A percentile compares a stretch with the other conserved stretches of the same genome.
Conservation (phyloP, 176 grass and related monocot genomes). For the Lolium rigidum region DNA sequence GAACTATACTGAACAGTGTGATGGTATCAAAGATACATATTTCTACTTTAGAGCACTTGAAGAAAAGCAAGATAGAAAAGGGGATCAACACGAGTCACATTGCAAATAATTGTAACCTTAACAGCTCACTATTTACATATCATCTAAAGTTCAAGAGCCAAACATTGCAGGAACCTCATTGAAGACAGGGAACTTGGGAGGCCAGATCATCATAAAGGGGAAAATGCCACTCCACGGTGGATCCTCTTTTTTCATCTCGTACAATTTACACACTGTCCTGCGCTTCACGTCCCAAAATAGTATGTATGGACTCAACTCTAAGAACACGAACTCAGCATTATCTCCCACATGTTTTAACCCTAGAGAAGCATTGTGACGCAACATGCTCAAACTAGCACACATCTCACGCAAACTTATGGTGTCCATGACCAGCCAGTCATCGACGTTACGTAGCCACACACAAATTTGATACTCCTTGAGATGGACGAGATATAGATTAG, state of each 20-base stretch:
- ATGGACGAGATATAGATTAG: no score
- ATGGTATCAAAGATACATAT: no score
- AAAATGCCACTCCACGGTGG: neutral
- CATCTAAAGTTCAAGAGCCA: neutral
- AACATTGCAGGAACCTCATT: neutral
- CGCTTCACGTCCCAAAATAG: no score
- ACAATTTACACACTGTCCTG: neutral
- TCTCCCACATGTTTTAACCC: neutral
- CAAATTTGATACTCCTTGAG: neutral
- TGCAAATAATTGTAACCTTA: neutral
- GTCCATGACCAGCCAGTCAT: neutral
- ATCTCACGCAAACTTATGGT: neutral
- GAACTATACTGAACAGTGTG: no score
- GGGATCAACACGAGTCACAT: neutral
- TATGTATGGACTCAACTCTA: no score
- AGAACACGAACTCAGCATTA: neutral
- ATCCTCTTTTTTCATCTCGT: neutral
- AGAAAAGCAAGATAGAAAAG: neutral
- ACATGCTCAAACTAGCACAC: neutral
- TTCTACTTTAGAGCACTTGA: no score
- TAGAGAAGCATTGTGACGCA: neutral
- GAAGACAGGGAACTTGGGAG: neutral
- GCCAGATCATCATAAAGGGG: neutral
- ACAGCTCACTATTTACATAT: neutral
- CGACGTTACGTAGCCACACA: neutral